Percentiles rank a stretch among this genome's conserved stretches.
These are phyloP conservation scores for Tripterygium wilfordii DNA, from an alignment of 177 flowering plant species.

Conservation along the genomic window DNA sequence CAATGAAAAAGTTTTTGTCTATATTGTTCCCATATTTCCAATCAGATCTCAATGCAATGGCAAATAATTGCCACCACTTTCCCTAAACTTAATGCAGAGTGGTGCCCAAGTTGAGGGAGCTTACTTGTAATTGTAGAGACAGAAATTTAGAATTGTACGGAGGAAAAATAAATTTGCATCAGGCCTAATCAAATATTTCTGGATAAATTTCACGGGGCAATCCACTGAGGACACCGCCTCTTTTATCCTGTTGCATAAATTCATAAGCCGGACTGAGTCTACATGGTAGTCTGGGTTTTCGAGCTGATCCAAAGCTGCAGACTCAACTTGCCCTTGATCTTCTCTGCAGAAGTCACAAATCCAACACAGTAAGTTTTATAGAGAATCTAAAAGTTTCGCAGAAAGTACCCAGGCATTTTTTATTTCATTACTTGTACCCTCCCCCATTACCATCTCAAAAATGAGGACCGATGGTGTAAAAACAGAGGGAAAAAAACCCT, in stretches of 20 bases:
- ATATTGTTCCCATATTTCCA: no score
- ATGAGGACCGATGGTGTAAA: no score
- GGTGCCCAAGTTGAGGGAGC: conserved; percentile 5
- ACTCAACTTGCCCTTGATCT: conserved; percentile 64
- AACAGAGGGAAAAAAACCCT: background rate
- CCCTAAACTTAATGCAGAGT: background rate
- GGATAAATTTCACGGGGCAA: conserved; percentile 41
- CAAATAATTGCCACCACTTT: background rate
- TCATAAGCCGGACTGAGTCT: conserved; percentile 45
- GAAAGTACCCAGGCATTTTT: no score
- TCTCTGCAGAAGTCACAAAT: conserved; percentile 43
- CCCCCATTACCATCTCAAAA: no score
- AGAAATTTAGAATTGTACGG: conserved; percentile 66
- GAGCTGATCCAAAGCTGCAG: conserved; percentile 58
- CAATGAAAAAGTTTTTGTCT: no score
- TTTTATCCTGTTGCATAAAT: conserved; percentile 50
- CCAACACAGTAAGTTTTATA: no score
- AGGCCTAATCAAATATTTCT: conserved; percentile 63
- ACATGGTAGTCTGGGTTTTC: conserved; percentile 75
- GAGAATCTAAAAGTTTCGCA: no score
- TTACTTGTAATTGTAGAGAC: conserved; percentile 49
- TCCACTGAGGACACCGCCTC: conserved; percentile 31
- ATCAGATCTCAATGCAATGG: background rate
- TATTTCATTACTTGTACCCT: no score
- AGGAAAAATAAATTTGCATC: conserved; percentile 48